Base-by-base conservation (phyloP, 805 yeast species). In the Candida glaebosa region DNA sequence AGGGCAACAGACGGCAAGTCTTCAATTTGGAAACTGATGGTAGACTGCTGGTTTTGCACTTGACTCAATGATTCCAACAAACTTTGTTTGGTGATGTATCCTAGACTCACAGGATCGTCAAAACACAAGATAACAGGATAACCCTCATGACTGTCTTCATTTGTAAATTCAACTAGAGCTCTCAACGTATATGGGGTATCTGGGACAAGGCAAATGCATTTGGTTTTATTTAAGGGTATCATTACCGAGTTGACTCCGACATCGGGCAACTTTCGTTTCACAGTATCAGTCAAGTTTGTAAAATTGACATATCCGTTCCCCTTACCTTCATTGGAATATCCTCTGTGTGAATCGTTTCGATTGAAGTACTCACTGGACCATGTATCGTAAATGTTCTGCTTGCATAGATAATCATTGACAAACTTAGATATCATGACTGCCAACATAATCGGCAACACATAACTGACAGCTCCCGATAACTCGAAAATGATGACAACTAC, bases 391-490 rank as follows among this genome's bases (percentile, higher is more conserved):
- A 85, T 79, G 37, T 86, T 84, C 31, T 71, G 71, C 38, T 70
- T 72, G 16, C 75, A 65, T 33, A 83, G 60, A 39, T 77, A 67
- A 53, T 87, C 93, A 48, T 79, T 82, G n/a, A 81, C 73, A 61
- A 85, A 75, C 52, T 85, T 81, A 37, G 90, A 78, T 6, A 81
- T 71, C 69, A 88, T 76, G 2, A 87, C 95, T 1, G 90, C 84
- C 10, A 81, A 66, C 96, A 87, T 87, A 22, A 87, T 84, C 0
- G 96, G 96, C 34, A 87, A 66, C 2, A 87, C 88, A 54, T 87
- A 87, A 0, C 85, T 76, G 37, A 88, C 71, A 0, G 96, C 96
- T 18, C 96, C 96, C 0, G 96, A 86, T 31, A 87, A 65, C 58
- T 87, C 96, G 58, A 86, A 84, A 47, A 87, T 70, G 18, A 88